Evolutionary conservation across 1,284 basidiomycete species (phyloP).

Genomic region (Cryptococcus jaspeensis): DNA sequence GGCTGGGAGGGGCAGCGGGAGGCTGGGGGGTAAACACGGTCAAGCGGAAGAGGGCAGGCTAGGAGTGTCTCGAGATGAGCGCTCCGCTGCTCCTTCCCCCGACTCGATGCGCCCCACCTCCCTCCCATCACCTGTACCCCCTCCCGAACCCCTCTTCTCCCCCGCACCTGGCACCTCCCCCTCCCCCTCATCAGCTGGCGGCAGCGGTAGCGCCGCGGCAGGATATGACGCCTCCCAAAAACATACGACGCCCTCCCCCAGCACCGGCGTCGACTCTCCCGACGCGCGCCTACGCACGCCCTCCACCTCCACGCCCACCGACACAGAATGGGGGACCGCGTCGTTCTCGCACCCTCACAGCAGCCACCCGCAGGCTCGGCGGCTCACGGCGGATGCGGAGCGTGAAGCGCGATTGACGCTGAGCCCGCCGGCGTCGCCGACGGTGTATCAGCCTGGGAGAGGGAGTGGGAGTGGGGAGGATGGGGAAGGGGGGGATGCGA

Average conservation of each 20-base stretch:
- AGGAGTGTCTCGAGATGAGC: not conserved
- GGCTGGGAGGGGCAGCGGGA: no score
- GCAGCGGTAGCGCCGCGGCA: no score
- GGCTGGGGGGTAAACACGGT: no score
- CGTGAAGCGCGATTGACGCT: conserved; percentile 15
- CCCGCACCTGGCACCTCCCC: no score
- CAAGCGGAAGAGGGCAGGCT: no score
- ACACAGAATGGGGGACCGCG: not conserved
- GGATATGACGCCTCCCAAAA: no score
- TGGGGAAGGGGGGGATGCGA: conserved; percentile 4
- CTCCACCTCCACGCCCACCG: not conserved
- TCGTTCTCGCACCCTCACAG: not conserved
- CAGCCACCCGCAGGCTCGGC: not conserved
- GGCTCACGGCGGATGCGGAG: conserved; percentile 7
- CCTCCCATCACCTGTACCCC: not conserved
- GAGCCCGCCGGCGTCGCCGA: conserved; percentile 16
- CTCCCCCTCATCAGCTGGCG: no score
- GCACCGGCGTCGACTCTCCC: not conserved
- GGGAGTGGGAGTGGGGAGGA: not conserved
- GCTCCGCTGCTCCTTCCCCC: conserved; percentile 22
- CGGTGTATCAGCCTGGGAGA: not conserved
- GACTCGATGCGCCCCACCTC: conserved; percentile 11
- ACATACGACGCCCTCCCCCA: no score
- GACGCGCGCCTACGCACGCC: no score
- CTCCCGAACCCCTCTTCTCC: no score